Evolutionary conservation across 306 rosid species (phyloP), one percentile per base, ranked within the genome.

Genomic region (Styphnolobium japonicum): DNA sequence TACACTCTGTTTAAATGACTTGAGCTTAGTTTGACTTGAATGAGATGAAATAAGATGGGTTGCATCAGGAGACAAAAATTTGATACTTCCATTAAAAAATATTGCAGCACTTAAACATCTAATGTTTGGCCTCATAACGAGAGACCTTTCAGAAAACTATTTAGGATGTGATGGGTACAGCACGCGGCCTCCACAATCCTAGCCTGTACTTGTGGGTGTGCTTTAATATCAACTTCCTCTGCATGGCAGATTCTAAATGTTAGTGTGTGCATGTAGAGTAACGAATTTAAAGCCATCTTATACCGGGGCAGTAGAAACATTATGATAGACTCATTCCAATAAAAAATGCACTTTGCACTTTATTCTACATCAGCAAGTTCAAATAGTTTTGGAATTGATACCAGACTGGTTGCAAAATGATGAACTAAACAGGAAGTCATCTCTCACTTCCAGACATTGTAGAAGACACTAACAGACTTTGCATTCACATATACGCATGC

Each of bases 141-240:
- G 57, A n/a, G 10, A 55, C 67, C 45, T 56, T 37, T 15, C 22
- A 73, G 19, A 40, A 64, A 15, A 66, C 39, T 62, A 81, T 29
- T 83, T 82, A 87, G 14, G 79, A 18, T 73, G 81, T 82, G 57
- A 81, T 1, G 10, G 76, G 76, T 25, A 55, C 79, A 16, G 87
- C 83, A 10, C 60, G 82, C 61, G 90, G 90, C 80, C 85, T 89
- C 89, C 89, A 89, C 1, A 86, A 84, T 80, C 92, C 90, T 42
- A 86, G 76, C 85, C 86, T 68, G 66, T 86, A 89, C 82, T 85
- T 82, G 77, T 82, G 90, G 29, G 82, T 52, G 65, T 86, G 70
- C 67, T 77, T 82, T 80, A 89, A 65, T 67, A 89, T 89, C 76
- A 89, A 80, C 86, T 89, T 89, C 86, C 92, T 88, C 88, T 86